These are phyloP conservation scores for Pseudocercospora musae DNA, from an alignment of 2,329 filamentous ascomycete species.

Conservation along the genomic window DNA sequence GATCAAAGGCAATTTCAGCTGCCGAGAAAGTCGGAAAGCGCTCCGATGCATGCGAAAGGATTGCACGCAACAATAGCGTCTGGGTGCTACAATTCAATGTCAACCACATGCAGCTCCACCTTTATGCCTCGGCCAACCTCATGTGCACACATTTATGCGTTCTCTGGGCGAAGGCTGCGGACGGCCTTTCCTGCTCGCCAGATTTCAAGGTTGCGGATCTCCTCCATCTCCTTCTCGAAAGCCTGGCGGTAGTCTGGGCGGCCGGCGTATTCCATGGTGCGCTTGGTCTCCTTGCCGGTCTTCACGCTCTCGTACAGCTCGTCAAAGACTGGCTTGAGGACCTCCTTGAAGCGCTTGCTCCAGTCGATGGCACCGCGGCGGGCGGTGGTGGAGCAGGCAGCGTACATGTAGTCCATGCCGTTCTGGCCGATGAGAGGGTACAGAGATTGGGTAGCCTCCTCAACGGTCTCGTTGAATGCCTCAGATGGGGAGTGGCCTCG, in stretches of 20 bases:
- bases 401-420: constrained; percentile 99
- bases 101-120: background rate
- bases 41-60: background rate
- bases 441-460: constrained; percentile 96
- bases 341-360: constrained; percentile 95
- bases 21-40: background rate
- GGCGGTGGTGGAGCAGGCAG: constrained; percentile 97
- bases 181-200: constrained; percentile 98
- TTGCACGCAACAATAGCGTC: background rate
- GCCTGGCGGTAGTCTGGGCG: constrained; percentile 94
- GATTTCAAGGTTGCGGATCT: constrained; percentile 98
- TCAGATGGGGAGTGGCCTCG: constrained; percentile 95
- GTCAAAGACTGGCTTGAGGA: constrained; percentile 98
- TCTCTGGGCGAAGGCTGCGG: constrained; percentile 50
- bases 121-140: background rate
- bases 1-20: background rate
- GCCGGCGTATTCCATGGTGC: constrained; percentile 95
- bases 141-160: constrained; percentile 25
- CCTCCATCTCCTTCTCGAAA: constrained; percentile 97
- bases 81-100: background rate
- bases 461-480: constrained; percentile 99
- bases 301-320: constrained; percentile 90
- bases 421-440: constrained; percentile 97
- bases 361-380: constrained; percentile 98
- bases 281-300: constrained; percentile 89